Evolutionary conservation across 768 basidiomycete genomes (phyloP).

Genomic region (Thelephora ganbajun): DNA sequence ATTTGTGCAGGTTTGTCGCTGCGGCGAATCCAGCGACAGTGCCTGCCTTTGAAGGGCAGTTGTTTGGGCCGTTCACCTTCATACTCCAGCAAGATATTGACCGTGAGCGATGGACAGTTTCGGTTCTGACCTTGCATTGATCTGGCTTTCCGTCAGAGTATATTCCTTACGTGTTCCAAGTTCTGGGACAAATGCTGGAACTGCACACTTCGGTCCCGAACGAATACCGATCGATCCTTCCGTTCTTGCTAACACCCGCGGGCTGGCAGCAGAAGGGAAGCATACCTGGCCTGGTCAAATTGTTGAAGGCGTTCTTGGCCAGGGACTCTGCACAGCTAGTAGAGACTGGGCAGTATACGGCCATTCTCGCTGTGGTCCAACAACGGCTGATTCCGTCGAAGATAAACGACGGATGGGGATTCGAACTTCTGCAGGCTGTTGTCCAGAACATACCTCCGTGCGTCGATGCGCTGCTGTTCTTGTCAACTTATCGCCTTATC

Average conservation of each 20-base stretch:
- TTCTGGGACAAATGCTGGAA: constrained; percentile 91
- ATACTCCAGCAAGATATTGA: constrained; percentile 90
- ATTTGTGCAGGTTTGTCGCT: constrained; percentile 55
- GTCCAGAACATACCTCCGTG: constrained; percentile 64
- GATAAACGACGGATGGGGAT: constrained; percentile 80
- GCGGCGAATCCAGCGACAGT: constrained; percentile 54
- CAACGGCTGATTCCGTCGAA: constrained; percentile 83
- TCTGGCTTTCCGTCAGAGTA: constrained; percentile 46
- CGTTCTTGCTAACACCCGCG: constrained; percentile 70
- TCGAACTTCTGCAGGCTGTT: constrained; percentile 74
- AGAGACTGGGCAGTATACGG: constrained; percentile 53
- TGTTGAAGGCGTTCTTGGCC: constrained; percentile 72
- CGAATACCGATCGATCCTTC: constrained; percentile 68
- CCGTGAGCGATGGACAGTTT: constrained; percentile 33
- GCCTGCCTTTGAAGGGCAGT: constrained; percentile 57
- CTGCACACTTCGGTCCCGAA: constrained; percentile 57
- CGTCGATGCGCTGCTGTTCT: constrained; percentile 18
- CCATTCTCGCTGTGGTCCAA: constrained; percentile 78
- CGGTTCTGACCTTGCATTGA: neutral
- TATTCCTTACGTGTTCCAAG: constrained; percentile 93
- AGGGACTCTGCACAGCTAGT: constrained; percentile 60
- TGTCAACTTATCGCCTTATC: neutral
- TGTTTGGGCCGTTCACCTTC: constrained; percentile 79
- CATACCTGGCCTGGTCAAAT: constrained; percentile 82
- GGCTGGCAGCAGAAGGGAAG: constrained; percentile 92